Evolutionary conservation across 768 basidiomycete genomes (phyloP), one percentile per base, ranked within the genome.

Genomic region (Sporobolomyces roseus): DNA sequence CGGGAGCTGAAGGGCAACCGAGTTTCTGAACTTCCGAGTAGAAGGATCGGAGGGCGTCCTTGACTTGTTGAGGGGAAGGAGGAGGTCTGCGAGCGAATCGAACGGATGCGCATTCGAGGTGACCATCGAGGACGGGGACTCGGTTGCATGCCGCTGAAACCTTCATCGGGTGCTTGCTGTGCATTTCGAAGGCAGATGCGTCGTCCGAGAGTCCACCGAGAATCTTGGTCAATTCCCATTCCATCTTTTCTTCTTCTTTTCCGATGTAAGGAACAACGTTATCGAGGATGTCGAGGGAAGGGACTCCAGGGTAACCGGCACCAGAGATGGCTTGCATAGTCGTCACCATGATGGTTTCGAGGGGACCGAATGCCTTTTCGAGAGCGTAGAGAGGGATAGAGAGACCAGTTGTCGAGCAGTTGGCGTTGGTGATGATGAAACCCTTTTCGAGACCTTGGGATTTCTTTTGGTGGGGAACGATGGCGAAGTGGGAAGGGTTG

Each of bases 251-350:
- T 74, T 82, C 81, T 77, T 97, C 94, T 55, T 93, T 91, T 23
- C 84, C 80, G 78, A 99, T 98, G 79, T 90, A 87, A 7, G 96
- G 96, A 2, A 99, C 87, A 77, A 99, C 83, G 81, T 98, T 98
- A 81, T 98, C 96, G 72, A 96, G 75, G 78, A 97, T 90, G 79
- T 98, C 96, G 64, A 99, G 83, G 49, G 84, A 83, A 17, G 91
- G 80, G 1, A 98, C 87, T 59, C 94, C 96, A 2, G 96, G 96
- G 81, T 98, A 99, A n/a, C 96, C 96, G 0, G 85, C 93, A 43
- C 96, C 96, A 0, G 91, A 93, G 79, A 98, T 93, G 68, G 96
- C 96, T 79, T 99, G 96, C 84, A 98, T 86, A 7, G 96, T 99
- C 9, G 92, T 96, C 78, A 93, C 88, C 76, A 97, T 81, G 76